Evolutionary conservation across 2,329 filamentous ascomycete species (phyloP), one percentile per base, ranked within the genome.

Genomic region (Colletotrichum paranaense): DNA sequence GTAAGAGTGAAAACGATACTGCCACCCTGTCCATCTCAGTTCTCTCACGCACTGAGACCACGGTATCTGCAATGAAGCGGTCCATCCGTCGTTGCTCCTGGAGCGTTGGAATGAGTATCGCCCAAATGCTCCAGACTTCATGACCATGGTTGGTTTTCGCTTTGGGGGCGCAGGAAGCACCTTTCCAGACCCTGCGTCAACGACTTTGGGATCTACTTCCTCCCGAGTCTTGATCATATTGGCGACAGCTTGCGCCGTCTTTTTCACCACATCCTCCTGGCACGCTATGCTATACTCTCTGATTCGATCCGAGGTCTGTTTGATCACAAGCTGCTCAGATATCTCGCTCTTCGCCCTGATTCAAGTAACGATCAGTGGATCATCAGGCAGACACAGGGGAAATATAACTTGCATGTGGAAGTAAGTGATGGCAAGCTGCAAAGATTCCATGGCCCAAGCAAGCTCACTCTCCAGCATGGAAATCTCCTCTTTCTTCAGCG

Each of bases 1-100:
- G 28, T 66, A 66, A 57, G 49, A 38, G 22, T 46, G 52, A 46
- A 66, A 49, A 30, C 55, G n/a, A 32, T 56, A 66, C 30, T 66
- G 63, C 63, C 49, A 56, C 30, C 63, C 63, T n/a, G 60, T 63
- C 42, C 42, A 63, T 24, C 42, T 16, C 12, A 63, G 28, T 19
- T 63, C 60, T 7, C 42, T 35, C 5, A 63, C 60, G 19, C 60
- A 30, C 14, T 53, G 60, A 24, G 60, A 63, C 60, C 60, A 63
- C 42, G 60, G 60, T 2, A 63, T 22, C 28, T 63, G 42, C 5
- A 63, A 35, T 9, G 32, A 35, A 35, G 32, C 32, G 11, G 32
- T 35, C 32, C 32, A 35, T 35, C 32, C 32, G 11, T 4, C 32
- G 32, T 35, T 35, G 12, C 32, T 35, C 32, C 32, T 35, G 32